These are phyloP conservation scores for Parastagonospora avenae DNA, from an alignment of 2,329 filamentous ascomycete genomes.

Conservation along the genomic window DNA sequence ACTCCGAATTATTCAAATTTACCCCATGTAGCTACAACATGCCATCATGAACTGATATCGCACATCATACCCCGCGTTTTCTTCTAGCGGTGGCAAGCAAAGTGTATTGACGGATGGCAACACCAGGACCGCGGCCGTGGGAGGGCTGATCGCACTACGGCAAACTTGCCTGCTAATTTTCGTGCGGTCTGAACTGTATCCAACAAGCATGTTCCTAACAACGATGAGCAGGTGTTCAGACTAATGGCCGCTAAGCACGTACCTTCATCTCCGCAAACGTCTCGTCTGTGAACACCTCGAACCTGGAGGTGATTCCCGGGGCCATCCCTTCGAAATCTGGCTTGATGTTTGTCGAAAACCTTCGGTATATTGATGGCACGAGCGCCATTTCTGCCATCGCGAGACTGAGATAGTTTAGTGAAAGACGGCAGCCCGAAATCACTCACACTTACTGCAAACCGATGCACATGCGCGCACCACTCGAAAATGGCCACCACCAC, in stretches of 20 bases:
- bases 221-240: background rate
- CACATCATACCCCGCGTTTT: no score
- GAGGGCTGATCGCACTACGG: background rate
- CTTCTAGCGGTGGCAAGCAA: no score
- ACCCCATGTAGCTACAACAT: no score
- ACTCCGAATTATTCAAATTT: no score
- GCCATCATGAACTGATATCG: no score
- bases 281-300: constrained; percentile 50
- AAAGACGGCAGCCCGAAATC: background rate
- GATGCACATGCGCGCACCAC: constrained; percentile 50
- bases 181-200: constrained; percentile 4
- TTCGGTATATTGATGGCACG: constrained; percentile 52
- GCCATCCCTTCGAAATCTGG: constrained; percentile 36
- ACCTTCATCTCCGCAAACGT: constrained; percentile 22
- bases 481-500: constrained; percentile 49
- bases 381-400: constrained; percentile 60
- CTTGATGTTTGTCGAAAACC: constrained; percentile 36
- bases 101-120: no score
- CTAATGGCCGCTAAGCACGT: background rate
- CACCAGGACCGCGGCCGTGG: background rate
- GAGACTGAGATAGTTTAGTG: constrained; percentile 24
- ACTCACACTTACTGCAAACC: constrained; percentile 25
- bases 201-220: constrained; percentile 10
- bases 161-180: background rate
- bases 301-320: constrained; percentile 50